Conservation (phyloP, 129 eudicot genomes). For the Deinandra increscens region DNA sequence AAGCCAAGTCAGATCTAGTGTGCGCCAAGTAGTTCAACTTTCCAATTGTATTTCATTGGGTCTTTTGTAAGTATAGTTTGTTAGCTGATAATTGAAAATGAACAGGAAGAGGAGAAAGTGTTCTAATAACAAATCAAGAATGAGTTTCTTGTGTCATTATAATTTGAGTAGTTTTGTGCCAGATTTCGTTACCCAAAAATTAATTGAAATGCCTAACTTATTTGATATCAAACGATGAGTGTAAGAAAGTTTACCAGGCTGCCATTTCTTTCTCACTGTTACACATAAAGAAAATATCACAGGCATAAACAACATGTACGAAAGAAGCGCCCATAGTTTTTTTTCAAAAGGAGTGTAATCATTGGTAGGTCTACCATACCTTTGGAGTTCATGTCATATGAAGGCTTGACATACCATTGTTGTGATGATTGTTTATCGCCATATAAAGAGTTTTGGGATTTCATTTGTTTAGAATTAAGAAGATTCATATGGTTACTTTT, state of each 20-base stretch:
- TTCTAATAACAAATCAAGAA: not conserved
- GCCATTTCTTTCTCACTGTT: no score
- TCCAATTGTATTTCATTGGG: not conserved
- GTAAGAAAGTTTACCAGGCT: not conserved
- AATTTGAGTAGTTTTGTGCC: not conserved
- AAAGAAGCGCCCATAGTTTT: not conserved
- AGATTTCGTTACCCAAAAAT: not conserved
- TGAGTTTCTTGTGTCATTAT: not conserved
- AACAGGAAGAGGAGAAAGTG: not conserved
- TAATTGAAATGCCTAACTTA: not conserved
- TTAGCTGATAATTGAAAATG: not conserved
- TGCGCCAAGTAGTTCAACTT: not conserved
- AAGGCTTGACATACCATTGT: no score
- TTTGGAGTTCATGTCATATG: no score
- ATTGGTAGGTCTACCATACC: no score
- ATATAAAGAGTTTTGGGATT: no score
- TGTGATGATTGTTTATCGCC: no score
- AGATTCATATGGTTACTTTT: no score
- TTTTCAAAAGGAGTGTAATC: no score
- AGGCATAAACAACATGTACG: not conserved
- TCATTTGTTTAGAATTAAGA: no score
- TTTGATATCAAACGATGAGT: not conserved
- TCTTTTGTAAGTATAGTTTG: no score
- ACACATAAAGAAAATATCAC: no score
- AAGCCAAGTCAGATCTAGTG: not conserved